Evolutionary conservation across 768 basidiomycete genomes (phyloP).

Genomic region (Collybiopsis luxurians): DNA sequence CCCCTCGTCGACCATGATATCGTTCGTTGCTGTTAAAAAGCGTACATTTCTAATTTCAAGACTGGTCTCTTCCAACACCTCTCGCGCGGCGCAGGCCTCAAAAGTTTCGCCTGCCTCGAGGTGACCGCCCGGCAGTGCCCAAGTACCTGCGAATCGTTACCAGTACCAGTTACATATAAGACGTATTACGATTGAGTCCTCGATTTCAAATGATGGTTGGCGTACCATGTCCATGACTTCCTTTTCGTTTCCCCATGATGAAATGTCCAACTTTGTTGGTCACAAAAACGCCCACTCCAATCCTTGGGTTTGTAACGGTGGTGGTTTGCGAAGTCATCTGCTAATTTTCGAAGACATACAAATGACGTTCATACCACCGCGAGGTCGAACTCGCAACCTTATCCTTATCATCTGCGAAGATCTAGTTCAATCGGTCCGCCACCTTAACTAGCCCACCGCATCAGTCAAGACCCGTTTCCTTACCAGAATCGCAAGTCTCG

Average conservation of each 20-base stretch:
- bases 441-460: too few species aligned
- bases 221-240: constrained; percentile 3
- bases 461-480: too few species aligned
- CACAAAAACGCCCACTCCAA: constrained; percentile 3
- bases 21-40: constrained; percentile 1
- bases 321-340: too few species aligned
- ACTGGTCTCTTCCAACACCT: constrained; percentile 3
- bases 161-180: too few species aligned
- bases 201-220: neutral
- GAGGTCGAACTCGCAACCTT: constrained; percentile 7
- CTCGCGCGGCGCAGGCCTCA: constrained; percentile 1
- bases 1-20: neutral
- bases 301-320: neutral
- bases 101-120: constrained; percentile 4
- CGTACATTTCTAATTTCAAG: neutral
- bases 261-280: neutral
- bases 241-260: neutral
- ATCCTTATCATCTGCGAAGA: too few species aligned
- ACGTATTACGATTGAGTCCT: too few species aligned
- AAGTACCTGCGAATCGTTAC: neutral
- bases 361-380: too few species aligned
- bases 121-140: constrained; percentile 5
- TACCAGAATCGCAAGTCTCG: too few species aligned
- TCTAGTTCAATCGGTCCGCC: too few species aligned
- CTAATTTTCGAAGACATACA: too few species aligned